Conservation (phyloP, 73 alveolate species). For the Tetrahymena borealis region DNA sequence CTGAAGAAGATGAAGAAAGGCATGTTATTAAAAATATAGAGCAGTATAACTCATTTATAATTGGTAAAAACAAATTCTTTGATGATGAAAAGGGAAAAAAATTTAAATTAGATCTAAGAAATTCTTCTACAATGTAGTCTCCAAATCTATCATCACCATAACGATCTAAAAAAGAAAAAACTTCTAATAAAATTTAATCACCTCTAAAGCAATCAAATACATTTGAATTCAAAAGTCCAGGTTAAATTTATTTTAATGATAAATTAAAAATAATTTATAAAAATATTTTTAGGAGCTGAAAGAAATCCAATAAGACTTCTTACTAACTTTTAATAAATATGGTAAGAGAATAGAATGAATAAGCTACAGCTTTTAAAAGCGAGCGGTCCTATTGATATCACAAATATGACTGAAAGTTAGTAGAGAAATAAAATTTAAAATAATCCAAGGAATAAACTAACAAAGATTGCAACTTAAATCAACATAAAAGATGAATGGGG, state of each 20-base stretch:
- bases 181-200: too few species aligned
- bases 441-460: neutral
- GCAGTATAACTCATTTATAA: neutral
- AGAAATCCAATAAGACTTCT: neutral
- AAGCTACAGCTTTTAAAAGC: neutral
- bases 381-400: neutral
- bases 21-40: neutral
- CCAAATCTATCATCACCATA: neutral
- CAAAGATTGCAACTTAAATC: neutral
- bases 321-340: neutral
- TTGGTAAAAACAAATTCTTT: neutral
- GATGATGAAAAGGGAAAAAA: neutral
- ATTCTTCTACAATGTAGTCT: neutral
- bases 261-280: too few species aligned
- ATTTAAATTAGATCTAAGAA: neutral
- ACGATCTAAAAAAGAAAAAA: too few species aligned
- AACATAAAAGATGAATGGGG: neutral
- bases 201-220: neutral
- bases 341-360: neutral
- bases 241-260: neutral
- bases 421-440: neutral
- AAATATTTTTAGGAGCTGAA: neutral
- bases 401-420: neutral
- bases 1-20: neutral
- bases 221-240: neutral